Evolutionary conservation across 2,329 filamentous ascomycete species (phyloP).

Genomic region (Epicoccum sorghinum): DNA sequence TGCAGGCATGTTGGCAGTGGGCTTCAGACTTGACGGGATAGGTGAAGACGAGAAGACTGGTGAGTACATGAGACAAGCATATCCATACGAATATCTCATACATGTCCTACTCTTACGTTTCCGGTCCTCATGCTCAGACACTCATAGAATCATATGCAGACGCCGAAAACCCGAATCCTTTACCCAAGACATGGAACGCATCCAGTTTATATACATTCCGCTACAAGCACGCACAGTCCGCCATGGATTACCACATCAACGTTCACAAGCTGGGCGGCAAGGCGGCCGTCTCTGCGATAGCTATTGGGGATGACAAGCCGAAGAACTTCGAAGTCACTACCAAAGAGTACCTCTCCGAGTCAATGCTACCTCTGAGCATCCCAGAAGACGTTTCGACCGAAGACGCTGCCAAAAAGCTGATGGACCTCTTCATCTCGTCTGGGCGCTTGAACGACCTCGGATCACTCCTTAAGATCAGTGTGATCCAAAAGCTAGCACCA

Average conservation of each 20-base stretch:
- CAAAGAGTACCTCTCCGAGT: slow-evolving; percentile 75
- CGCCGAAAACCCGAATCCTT: slow-evolving; percentile 61
- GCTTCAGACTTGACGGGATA: slow-evolving; percentile 83
- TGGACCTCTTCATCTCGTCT: slow-evolving; percentile 74
- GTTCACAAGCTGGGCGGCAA: slow-evolving; percentile 82
- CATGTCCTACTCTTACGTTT: slow-evolving; percentile 7
- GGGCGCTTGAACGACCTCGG: slow-evolving; percentile 72
- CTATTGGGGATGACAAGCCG: slow-evolving; percentile 80
- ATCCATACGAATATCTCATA: background rate
- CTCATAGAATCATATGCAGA: slow-evolving; percentile 62
- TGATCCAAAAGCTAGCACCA: slow-evolving; percentile 85
- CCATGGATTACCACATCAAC: slow-evolving; percentile 82
- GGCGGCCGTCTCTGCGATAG: slow-evolving; percentile 81
- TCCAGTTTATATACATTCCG: slow-evolving; percentile 77
- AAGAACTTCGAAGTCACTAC: slow-evolving; percentile 75
- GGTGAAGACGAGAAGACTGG: slow-evolving; percentile 78
- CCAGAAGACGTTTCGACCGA: slow-evolving; percentile 55
- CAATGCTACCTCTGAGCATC: slow-evolving; percentile 60
- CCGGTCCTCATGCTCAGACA: slow-evolving; percentile 27
- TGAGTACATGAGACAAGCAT: slow-evolving; percentile 45
- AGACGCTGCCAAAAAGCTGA: slow-evolving; percentile 51
- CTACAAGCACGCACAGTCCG: slow-evolving; percentile 84
- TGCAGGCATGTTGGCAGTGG: slow-evolving; percentile 78
- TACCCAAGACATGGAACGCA: slow-evolving; percentile 82
- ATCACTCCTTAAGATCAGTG: slow-evolving; percentile 72